Evolutionary conservation across 495 filamentous ascomycete species (phyloP).

Genomic region (Aspergillus taichungensis): DNA sequence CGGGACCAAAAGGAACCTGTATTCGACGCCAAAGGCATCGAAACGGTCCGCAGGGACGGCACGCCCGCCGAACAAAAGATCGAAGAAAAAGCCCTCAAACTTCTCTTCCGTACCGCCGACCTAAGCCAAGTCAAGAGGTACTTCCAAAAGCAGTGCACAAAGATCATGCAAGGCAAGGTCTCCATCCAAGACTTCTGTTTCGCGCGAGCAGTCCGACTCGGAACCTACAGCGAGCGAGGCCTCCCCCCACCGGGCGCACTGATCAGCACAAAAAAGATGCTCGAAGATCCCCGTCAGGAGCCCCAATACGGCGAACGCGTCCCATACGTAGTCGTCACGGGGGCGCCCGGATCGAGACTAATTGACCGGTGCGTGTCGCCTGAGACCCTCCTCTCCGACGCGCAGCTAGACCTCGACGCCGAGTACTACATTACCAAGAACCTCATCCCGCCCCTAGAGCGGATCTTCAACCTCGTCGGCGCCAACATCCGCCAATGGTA

Average conservation of each 20-base stretch:
- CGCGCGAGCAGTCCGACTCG: conserved; percentile 82
- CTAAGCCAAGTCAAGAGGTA: conserved; percentile 84
- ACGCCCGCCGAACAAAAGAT: conserved; percentile 96
- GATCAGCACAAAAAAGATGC: conserved; percentile 77
- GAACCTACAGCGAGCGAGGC: conserved; percentile 75
- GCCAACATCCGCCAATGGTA: conserved; percentile 90
- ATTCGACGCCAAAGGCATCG: conserved; percentile 97
- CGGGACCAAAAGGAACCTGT: conserved; percentile 70
- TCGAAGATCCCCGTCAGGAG: conserved; percentile 73
- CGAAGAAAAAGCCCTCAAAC: conserved; percentile 84
- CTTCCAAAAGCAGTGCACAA: conserved; percentile 82
- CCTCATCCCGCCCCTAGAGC: conserved; percentile 85
- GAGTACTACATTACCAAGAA: conserved; percentile 98
- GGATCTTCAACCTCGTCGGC: conserved; percentile 95
- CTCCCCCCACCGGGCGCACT: conserved; percentile 78
- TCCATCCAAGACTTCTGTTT: conserved; percentile 96
- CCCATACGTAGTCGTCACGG: conserved; percentile 86
- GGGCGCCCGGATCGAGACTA: conserved; percentile 74
- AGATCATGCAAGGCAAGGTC: conserved; percentile 83
- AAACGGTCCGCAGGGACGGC: conserved; percentile 90
- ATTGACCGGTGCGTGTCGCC: conserved; percentile 88
- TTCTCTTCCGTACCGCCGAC: conserved; percentile 83
- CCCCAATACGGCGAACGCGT: conserved; percentile 94
- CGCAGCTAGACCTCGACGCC: conserved; percentile 76
- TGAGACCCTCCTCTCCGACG: conserved; percentile 67